These are phyloP conservation scores for Ilyonectria destructans DNA, from an alignment of 2,329 filamentous ascomycete species.

Conservation along the genomic window DNA sequence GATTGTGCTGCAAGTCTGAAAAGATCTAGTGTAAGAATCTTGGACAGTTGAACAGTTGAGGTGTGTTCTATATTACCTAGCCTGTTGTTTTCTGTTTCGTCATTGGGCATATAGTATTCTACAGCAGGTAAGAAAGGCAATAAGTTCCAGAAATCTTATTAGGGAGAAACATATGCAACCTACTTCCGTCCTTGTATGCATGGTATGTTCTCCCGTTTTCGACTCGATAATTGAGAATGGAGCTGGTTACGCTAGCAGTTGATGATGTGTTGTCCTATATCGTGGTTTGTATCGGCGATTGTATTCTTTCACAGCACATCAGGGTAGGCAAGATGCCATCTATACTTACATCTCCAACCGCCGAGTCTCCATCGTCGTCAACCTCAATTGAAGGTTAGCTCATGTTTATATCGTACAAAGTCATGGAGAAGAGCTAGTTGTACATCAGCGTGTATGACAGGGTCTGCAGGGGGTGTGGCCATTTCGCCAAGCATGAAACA, in stretches of 20 bases:
- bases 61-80: background rate
- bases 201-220: background rate
- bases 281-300: background rate
- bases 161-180: background rate
- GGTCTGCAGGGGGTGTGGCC: constrained; percentile 1
- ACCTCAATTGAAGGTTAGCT: constrained; percentile 1
- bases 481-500: constrained; percentile 7
- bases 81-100: constrained; percentile 7
- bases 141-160: background rate
- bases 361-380: background rate
- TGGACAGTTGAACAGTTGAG: no score
- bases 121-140: background rate
- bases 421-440: background rate
- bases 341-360: background rate
- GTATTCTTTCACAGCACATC: background rate
- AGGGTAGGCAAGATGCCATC: constrained; percentile 1
- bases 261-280: background rate
- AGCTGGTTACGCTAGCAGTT: background rate
- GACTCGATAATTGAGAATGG: background rate
- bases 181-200: background rate
- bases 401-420: constrained; percentile 1
- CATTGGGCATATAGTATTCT: constrained; percentile 18
- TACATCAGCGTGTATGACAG: constrained; percentile 6
- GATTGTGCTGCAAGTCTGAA: constrained; percentile 6
- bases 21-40: background rate